Percentiles rank a stretch among this genome's conserved stretches.
phyloP scores from a whole-genome alignment of 805 yeast species.

The Candida yuanshanica region DNA sequence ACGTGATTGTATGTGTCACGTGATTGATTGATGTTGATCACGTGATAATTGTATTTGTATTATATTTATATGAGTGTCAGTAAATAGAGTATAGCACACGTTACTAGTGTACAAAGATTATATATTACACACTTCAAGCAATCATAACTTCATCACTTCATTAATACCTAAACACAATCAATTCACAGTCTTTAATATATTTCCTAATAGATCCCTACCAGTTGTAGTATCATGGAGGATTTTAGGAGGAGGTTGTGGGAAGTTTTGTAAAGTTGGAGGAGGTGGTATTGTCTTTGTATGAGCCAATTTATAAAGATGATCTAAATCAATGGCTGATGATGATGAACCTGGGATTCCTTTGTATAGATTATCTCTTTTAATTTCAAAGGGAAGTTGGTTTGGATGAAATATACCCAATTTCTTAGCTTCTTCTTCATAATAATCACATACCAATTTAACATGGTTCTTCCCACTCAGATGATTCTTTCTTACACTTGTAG shows the following conservation, averaged over 20 bases:
- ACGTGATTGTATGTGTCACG: too few species aligned
- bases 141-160: background rate
- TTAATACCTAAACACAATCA: background rate
- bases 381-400: constrained; percentile 20
- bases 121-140: too few species aligned
- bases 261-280: constrained; percentile 17
- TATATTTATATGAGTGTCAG: too few species aligned
- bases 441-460: constrained; percentile 62
- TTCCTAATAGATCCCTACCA: background rate
- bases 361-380: constrained; percentile 14
- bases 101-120: too few species aligned
- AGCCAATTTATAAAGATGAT: constrained; percentile 16
- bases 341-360: constrained; percentile 30
- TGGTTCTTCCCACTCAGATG: constrained; percentile 79
- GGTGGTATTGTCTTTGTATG: constrained; percentile 20
- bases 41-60: too few species aligned
- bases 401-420: constrained; percentile 29
- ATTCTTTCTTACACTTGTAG: constrained; percentile 77
- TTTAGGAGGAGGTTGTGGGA: constrained; percentile 24
- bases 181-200: constrained; percentile 1
- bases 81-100: too few species aligned
- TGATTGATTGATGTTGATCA: too few species aligned
- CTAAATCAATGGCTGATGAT: constrained; percentile 1
- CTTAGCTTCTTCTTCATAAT: constrained; percentile 48
- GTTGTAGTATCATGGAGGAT: constrained; percentile 11